Evolutionary conservation across 2,329 filamentous ascomycete species (phyloP).

Genomic region (Fusarium sp.): DNA sequence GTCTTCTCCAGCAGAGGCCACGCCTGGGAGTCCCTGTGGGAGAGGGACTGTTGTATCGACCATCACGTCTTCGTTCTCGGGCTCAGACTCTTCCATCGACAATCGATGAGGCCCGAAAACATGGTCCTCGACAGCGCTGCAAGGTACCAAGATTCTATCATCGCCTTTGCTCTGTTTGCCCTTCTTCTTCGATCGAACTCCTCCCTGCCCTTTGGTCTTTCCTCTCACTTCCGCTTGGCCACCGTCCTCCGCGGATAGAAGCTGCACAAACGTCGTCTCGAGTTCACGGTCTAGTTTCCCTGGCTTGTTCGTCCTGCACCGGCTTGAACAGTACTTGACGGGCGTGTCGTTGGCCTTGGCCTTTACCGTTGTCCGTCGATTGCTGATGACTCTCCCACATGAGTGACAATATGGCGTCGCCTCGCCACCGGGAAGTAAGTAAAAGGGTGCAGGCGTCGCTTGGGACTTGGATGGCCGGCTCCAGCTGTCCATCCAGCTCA

Average conservation of each 20-base stretch:
- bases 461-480: slow-evolving; percentile 54
- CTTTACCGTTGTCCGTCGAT: slow-evolving; percentile 45
- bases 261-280: slow-evolving; percentile 59
- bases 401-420: slow-evolving; percentile 66
- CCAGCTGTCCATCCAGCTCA: slow-evolving; percentile 59
- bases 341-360: slow-evolving; percentile 35
- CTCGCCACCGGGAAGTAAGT: slow-evolving; percentile 61
- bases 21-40: too few species aligned
- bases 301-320: slow-evolving; percentile 65
- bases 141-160: slow-evolving; percentile 25
- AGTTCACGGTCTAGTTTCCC: slow-evolving; percentile 63
- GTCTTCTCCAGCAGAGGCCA: not conserved
- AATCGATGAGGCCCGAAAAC: slow-evolving; percentile 21
- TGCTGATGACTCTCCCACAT: slow-evolving; percentile 67
- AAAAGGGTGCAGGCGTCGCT: slow-evolving; percentile 64
- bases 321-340: slow-evolving; percentile 67
- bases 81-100: slow-evolving; percentile 4
- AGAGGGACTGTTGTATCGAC: not conserved
- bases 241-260: slow-evolving; percentile 40
- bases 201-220: slow-evolving; percentile 50
- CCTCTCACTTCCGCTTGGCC: slow-evolving; percentile 38
- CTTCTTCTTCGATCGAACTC: slow-evolving; percentile 54
- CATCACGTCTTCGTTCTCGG: not conserved
- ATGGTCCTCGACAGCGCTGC: slow-evolving; percentile 23
- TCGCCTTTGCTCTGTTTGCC: slow-evolving; percentile 52